phyloP scores from a whole-genome alignment of 371 early-diverging fungal genomes.

The Blakeslea trispora region DNA sequence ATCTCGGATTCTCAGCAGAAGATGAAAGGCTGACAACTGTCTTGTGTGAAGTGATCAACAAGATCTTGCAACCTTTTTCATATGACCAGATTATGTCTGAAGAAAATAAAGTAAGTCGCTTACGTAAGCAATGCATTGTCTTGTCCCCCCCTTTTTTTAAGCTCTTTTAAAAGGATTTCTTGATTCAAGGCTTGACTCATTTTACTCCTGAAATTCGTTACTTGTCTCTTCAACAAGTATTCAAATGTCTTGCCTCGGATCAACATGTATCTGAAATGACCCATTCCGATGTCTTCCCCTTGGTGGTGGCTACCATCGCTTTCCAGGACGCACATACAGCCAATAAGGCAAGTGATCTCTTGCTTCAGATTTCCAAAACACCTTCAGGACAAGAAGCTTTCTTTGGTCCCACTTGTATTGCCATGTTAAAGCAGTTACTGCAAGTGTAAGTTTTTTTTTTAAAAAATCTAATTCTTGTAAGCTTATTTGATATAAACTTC shows the following conservation, averaged over 20 bases:
- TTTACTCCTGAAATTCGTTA: conserved; percentile 47
- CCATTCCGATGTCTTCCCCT: conserved; percentile 41
- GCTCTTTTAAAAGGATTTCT: conserved; percentile 35
- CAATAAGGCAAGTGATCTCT: conserved; percentile 38
- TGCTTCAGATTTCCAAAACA: conserved; percentile 28
- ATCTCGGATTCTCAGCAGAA: conserved; percentile 28
- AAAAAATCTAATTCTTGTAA: no score
- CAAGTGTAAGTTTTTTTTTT: no score
- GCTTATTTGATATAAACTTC: neutral
- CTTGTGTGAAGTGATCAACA: conserved; percentile 33
- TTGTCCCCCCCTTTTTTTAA: no score
- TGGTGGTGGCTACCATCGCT: conserved; percentile 37
- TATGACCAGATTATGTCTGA: conserved; percentile 26
- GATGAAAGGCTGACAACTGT: conserved; percentile 26
- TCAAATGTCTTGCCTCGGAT: conserved; percentile 37
- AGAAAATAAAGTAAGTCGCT: conserved; percentile 23
- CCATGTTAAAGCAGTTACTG: conserved; percentile 27
- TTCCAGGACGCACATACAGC: conserved; percentile 49
- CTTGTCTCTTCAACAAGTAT: conserved; percentile 44
- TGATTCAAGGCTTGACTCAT: conserved; percentile 47
- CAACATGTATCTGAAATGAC: conserved; percentile 32
- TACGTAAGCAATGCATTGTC: neutral
- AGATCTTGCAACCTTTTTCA: conserved; percentile 33
- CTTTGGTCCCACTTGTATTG: conserved; percentile 16
- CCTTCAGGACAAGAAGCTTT: conserved; percentile 18